Evolutionary conservation across 2,329 filamentous ascomycete species (phyloP).

Genomic region (Neonectria neomacrospora): DNA sequence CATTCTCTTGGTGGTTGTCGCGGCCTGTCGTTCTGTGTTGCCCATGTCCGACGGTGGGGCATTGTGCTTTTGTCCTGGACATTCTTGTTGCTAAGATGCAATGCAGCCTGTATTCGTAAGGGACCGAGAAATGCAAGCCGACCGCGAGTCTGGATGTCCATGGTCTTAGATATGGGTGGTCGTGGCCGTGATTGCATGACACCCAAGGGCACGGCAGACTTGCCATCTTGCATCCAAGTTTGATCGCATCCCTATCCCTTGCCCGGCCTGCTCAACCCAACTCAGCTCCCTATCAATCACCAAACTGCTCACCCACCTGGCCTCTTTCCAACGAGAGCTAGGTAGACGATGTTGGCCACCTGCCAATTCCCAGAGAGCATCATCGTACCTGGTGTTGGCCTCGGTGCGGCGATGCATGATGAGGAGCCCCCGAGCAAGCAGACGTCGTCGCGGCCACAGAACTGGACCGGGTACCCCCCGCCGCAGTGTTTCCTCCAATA

Average conservation of each 20-base stretch:
- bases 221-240: slow-evolving; percentile 7
- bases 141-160: background rate
- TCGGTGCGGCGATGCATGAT: slow-evolving; percentile 43
- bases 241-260: background rate
- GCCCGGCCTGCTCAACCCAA: background rate
- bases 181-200: background rate
- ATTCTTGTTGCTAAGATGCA: slow-evolving; percentile 3
- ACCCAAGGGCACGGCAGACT: slow-evolving; percentile 9
- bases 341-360: slow-evolving; percentile 30
- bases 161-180: slow-evolving; percentile 2
- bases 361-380: slow-evolving; percentile 31
- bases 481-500: slow-evolving; percentile 21
- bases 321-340: slow-evolving; percentile 24
- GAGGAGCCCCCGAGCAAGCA: slow-evolving; percentile 34
- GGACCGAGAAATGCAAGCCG: background rate
- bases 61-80: slow-evolving; percentile 22
- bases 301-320: slow-evolving; percentile 14
- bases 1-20: slow-evolving; percentile 38
- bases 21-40: slow-evolving; percentile 29
- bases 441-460: slow-evolving; percentile 27
- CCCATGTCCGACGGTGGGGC: slow-evolving; percentile 37
- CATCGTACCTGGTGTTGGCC: slow-evolving; percentile 35
- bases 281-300: background rate
- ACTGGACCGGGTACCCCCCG: slow-evolving; percentile 32
- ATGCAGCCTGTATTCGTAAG: background rate